Evolutionary conservation across 1,139 yeast species (phyloP).

Genomic region (Pichia sp.): DNA sequence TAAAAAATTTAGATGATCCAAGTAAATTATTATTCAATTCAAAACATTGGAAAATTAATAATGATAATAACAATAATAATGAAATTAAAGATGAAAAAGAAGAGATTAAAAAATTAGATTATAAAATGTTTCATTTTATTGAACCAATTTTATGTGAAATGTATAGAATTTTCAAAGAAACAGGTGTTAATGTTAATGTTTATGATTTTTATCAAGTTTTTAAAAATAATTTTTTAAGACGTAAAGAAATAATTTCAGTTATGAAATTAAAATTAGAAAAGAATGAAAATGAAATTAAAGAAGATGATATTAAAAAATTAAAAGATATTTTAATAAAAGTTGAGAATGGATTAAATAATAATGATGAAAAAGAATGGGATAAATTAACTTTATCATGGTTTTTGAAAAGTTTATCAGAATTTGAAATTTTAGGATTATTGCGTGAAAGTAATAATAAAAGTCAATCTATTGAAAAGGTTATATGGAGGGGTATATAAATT

Average conservation of each 20-base stretch:
- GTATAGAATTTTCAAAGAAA: constrained; percentile 72
- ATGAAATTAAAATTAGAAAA: constrained; percentile 25
- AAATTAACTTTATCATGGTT: constrained; percentile 48
- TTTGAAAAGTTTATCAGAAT: constrained; percentile 50
- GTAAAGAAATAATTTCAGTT: constrained; percentile 33
- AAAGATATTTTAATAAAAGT: constrained; percentile 12
- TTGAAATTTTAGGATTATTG: constrained; percentile 48
- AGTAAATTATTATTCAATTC: constrained; percentile 27
- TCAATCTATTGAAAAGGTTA: constrained; percentile 50
- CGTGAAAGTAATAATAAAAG: constrained; percentile 43
- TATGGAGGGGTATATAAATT: constrained; percentile 50
- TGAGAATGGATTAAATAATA: constrained; percentile 25
- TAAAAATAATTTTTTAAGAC: constrained; percentile 43
- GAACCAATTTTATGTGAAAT: constrained; percentile 54
- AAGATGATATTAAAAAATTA: constrained; percentile 3
- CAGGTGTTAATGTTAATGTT: constrained; percentile 66
- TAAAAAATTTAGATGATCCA: constrained; percentile 34
- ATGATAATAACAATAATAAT: constrained; percentile 3
- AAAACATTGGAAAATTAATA: constrained; percentile 20
- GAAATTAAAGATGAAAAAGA: neutral
- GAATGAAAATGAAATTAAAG: constrained; percentile 5
- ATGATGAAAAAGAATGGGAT: constrained; percentile 39
- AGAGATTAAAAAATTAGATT: constrained; percentile 9
- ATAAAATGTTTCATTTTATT: constrained; percentile 23
- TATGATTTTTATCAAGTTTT: constrained; percentile 76